Evolutionary conservation across 805 yeast genomes (phyloP).

Genomic region (Candida bentonensis): DNA sequence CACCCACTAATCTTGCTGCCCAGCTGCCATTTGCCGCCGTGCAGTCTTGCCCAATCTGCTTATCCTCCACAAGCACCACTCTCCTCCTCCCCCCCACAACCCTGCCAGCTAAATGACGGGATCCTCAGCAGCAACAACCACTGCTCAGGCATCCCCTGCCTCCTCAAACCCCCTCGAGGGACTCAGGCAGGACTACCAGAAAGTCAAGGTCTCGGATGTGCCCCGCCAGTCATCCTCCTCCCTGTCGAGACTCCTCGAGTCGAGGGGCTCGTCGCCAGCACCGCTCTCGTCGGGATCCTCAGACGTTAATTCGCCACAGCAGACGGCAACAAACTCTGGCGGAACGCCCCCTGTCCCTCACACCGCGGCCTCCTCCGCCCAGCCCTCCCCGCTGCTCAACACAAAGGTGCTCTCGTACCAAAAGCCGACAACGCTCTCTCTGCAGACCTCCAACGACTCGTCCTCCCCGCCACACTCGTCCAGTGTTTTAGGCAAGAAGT

Average conservation of each 20-base stretch:
- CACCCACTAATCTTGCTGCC: too few species aligned
- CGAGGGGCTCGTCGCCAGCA: slow-evolving; percentile 3
- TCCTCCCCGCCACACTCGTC: slow-evolving; percentile 2
- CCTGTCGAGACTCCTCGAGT: slow-evolving; percentile 9
- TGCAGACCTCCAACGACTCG: background rate
- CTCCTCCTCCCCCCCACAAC: too few species aligned
- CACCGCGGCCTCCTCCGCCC: background rate
- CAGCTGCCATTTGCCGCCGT: too few species aligned
- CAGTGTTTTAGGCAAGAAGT: slow-evolving; percentile 2
- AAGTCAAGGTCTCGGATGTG: slow-evolving; percentile 4
- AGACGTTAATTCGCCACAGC: background rate
- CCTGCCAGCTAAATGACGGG: slow-evolving; percentile 5
- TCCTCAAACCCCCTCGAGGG: slow-evolving; percentile 3
- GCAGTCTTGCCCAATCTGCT: too few species aligned
- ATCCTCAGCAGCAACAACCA: slow-evolving; percentile 3
- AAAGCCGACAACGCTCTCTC: background rate
- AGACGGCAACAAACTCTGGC: background rate
- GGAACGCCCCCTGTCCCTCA: slow-evolving; percentile 3
- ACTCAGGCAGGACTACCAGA: slow-evolving; percentile 6
- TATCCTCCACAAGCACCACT: too few species aligned
- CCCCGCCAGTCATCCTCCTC: slow-evolving; percentile 10
- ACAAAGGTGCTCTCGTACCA: background rate
- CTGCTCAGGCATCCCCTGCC: slow-evolving; percentile 2
- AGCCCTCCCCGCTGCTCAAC: background rate
- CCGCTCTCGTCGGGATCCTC: slow-evolving; percentile 1